Evolutionary conservation across 257 asterid species (phyloP).

Genomic region (Voacanga thouarsii): DNA sequence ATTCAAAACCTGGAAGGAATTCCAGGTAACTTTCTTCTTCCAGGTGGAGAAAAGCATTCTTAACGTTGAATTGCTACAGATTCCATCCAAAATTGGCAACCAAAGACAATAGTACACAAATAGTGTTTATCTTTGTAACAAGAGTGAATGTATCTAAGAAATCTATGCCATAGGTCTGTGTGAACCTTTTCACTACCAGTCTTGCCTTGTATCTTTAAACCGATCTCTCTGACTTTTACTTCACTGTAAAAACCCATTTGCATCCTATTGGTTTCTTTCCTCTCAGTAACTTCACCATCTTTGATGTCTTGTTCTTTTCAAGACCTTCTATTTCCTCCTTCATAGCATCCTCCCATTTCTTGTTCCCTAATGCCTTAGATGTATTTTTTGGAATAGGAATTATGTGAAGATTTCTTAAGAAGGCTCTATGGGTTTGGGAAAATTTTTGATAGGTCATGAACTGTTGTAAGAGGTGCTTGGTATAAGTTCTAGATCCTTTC

Average conservation of each 20-base stretch:
- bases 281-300: not conserved
- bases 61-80: not conserved
- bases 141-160: not conserved
- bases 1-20: not conserved
- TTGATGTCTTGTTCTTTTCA: not conserved
- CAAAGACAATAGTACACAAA: not conserved
- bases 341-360: not conserved
- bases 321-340: not conserved
- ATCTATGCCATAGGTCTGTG: not conserved
- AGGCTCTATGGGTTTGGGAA: not conserved
- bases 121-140: not conserved
- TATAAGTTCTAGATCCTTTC: no score
- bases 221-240: not conserved
- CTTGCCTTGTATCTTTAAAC: not conserved
- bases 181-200: not conserved
- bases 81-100: not conserved
- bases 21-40: not conserved
- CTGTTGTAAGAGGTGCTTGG: not conserved
- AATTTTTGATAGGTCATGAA: no score
- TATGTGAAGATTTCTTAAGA: not conserved
- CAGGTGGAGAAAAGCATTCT: not conserved
- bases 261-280: not conserved
- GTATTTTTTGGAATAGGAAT: not conserved
- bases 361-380: not conserved
- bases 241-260: slow-evolving; percentile 2